Evolutionary conservation across 176 grass and related monocot species (phyloP).

Genomic region (Eragrostis curvula): DNA sequence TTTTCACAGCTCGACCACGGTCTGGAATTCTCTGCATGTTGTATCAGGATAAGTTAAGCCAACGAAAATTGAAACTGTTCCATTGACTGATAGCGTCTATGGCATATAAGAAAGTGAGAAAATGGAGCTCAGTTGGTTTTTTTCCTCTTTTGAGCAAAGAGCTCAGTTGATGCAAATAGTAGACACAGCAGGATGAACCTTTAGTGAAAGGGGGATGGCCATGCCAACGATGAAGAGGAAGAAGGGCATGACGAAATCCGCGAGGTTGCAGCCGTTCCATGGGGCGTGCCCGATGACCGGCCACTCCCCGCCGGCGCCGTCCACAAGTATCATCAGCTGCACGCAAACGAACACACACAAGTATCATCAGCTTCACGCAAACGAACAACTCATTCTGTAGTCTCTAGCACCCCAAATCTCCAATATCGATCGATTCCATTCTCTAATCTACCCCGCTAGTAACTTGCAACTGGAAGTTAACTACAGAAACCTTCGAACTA

Average conservation of each 20-base stretch:
- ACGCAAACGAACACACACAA: background rate
- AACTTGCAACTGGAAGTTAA: background rate
- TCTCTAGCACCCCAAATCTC: background rate
- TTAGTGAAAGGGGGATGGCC: conserved; percentile 94
- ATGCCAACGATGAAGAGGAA: conserved; percentile 98
- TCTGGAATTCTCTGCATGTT: conserved; percentile 76
- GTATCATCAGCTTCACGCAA: no score
- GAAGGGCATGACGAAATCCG: conserved; percentile 96
- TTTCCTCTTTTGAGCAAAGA: no score
- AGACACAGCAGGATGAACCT: conserved; percentile 44
- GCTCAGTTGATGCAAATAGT: background rate
- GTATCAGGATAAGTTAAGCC: background rate
- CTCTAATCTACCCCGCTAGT: no score
- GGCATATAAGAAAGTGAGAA: background rate
- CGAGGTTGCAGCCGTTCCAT: conserved; percentile 95
- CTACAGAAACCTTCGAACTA: background rate
- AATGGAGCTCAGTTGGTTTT: background rate
- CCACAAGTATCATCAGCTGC: conserved; percentile 98
- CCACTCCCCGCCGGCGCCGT: conserved; percentile 89
- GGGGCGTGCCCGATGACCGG: conserved; percentile 84
- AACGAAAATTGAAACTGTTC: background rate
- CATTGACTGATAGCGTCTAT: background rate
- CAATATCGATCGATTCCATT: background rate
- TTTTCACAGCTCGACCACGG: conserved; percentile 55
- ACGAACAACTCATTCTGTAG: background rate